A percentile compares a stretch with the other conserved stretches of the same genome.
Evolutionary conservation across 2,329 filamentous ascomycete genomes (phyloP).

Genomic region (Xylaria sp.): DNA sequence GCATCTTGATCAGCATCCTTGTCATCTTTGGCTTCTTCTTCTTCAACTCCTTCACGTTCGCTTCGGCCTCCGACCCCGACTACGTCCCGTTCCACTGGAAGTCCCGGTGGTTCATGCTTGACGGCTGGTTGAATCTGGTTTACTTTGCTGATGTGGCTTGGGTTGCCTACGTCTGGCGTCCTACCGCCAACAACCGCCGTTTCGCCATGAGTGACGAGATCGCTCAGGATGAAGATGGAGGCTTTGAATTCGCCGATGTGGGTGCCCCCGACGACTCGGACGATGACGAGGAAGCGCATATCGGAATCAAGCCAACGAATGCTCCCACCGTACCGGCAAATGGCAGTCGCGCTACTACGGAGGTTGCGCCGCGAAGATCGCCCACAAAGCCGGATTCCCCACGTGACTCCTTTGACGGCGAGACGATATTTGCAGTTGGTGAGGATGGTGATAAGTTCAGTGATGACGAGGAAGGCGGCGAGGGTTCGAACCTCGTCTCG

Average conservation of each 20-base stretch:
- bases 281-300: constrained; percentile 51
- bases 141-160: constrained; percentile 92
- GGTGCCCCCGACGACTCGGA: constrained; percentile 65
- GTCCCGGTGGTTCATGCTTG: constrained; percentile 91
- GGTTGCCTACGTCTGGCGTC: constrained; percentile 92
- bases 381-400: constrained; percentile 45
- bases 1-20: constrained; percentile 83
- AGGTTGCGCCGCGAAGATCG: constrained; percentile 23
- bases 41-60: constrained; percentile 94
- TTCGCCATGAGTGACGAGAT: constrained; percentile 99
- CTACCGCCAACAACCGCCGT: constrained; percentile 90
- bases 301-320: constrained; percentile 38
- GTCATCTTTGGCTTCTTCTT: constrained; percentile 99
- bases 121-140: constrained; percentile 95
- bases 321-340: constrained; percentile 20
- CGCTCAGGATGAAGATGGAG: constrained; percentile 93
- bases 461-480: constrained; percentile 57
- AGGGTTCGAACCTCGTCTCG: constrained; percentile 54
- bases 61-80: constrained; percentile 74
- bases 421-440: constrained; percentile 93
- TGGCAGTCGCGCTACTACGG: constrained; percentile 16
- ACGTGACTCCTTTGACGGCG: constrained; percentile 62
- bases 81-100: constrained; percentile 98
- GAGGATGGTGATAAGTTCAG: constrained; percentile 80
- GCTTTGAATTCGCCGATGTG: constrained; percentile 90